phyloP scores from a whole-genome alignment of 1,284 basidiomycete genomes.

The Melampsora americana region DNA sequence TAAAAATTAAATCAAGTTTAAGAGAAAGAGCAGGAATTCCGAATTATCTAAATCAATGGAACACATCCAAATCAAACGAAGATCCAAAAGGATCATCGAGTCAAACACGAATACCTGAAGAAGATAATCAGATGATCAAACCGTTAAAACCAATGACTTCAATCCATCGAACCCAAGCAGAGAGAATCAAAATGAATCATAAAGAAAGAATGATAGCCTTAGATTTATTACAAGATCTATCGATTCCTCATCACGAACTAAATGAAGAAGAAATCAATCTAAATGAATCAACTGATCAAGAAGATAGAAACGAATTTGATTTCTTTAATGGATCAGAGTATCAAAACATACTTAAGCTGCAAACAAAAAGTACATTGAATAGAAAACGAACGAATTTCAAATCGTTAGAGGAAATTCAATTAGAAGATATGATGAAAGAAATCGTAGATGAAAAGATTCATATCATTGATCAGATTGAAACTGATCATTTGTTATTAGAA shows the following conservation, averaged over 20 bases:
- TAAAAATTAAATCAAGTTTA: neutral
- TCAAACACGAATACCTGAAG: neutral
- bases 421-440: conserved; percentile 40
- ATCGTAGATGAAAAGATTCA: conserved; percentile 13
- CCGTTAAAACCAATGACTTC: conserved; percentile 26
- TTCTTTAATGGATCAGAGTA: conserved; percentile 8
- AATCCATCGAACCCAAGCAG: conserved; percentile 15
- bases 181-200: conserved; percentile 26
- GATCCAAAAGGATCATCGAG: neutral
- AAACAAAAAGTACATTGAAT: conserved; percentile 1
- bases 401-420: conserved; percentile 14
- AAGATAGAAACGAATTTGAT: neutral
- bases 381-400: conserved; percentile 13
- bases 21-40: conserved; percentile 31
- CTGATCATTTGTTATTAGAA: conserved; percentile 11
- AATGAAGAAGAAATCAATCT: neutral
- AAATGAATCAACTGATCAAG: neutral
- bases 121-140: neutral
- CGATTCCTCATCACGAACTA: conserved; percentile 24
- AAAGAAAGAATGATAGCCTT: conserved; percentile 21
- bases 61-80: neutral
- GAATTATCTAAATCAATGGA: neutral
- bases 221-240: conserved; percentile 31
- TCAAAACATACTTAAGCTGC: conserved; percentile 21
- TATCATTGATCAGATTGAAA: conserved; percentile 19